These are phyloP conservation scores for Solanum arcanum DNA, from an alignment of 257 asterid species.

Conservation along the genomic window DNA sequence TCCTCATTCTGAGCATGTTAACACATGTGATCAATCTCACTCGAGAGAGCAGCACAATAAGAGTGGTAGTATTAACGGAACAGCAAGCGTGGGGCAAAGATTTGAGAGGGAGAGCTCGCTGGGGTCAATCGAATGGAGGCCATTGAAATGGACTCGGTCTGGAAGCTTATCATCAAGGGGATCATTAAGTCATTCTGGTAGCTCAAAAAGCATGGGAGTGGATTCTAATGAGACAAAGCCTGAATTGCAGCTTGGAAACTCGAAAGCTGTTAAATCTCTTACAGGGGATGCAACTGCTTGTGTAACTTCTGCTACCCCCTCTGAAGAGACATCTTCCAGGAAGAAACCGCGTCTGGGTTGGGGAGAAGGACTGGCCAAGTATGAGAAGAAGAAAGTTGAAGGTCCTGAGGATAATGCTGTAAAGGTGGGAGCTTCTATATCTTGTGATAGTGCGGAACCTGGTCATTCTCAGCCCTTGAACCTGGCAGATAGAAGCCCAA, in stretches of 20 bases:
- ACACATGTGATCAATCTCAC: slow-evolving; percentile 32
- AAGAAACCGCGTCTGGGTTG: slow-evolving; percentile 97
- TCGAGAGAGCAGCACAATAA: slow-evolving; percentile 41
- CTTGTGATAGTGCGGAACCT: slow-evolving; percentile 31
- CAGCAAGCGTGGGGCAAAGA: slow-evolving; percentile 26
- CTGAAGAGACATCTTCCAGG: slow-evolving; percentile 59
- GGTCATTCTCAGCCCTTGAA: slow-evolving; percentile 25
- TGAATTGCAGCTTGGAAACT: slow-evolving; percentile 13
- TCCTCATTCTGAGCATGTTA: slow-evolving; percentile 11
- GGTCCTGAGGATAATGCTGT: slow-evolving; percentile 45
- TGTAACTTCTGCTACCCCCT: slow-evolving; percentile 12
- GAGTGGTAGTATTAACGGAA: slow-evolving; percentile 16
- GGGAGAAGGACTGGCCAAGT: slow-evolving; percentile 98
- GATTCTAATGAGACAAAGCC: slow-evolving; percentile 20
- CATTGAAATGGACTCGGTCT: slow-evolving; percentile 29
- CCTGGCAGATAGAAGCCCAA: slow-evolving; percentile 52
- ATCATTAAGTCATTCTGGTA: slow-evolving; percentile 29
- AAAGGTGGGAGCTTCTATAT: slow-evolving; percentile 13
- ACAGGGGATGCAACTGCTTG: slow-evolving; percentile 9
- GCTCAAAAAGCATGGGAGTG: slow-evolving; percentile 29
- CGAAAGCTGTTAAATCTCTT: slow-evolving; percentile 16
- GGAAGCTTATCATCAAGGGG: slow-evolving; percentile 33
- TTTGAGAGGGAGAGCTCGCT: slow-evolving; percentile 47
- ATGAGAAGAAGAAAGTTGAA: slow-evolving; percentile 85
- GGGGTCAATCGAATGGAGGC: slow-evolving; percentile 43